These are phyloP conservation scores for Suillus ampliporus DNA, from an alignment of 768 basidiomycete genomes.

Conservation along the genomic window DNA sequence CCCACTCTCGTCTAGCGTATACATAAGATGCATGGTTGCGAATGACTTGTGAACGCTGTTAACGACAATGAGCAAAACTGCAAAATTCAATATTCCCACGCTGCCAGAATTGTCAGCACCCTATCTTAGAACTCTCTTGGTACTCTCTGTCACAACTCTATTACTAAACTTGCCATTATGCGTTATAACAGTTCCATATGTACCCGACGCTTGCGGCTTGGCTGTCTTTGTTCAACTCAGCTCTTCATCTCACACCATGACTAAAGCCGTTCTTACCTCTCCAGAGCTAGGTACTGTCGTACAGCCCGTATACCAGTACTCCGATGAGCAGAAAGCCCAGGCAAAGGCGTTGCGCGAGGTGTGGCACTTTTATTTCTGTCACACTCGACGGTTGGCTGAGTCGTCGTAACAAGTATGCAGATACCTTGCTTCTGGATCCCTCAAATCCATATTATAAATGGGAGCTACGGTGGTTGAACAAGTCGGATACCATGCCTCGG, in stretches of 20 bases:
- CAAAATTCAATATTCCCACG: conserved; percentile 15
- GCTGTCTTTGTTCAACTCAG: background rate
- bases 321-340: conserved; percentile 63
- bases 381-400: background rate
- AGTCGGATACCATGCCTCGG: conserved; percentile 65
- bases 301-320: conserved; percentile 62
- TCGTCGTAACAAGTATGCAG: conserved; percentile 58
- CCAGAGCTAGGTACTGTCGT: conserved; percentile 61
- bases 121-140: conserved; percentile 3
- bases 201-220: background rate
- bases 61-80: background rate
- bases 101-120: conserved; percentile 2
- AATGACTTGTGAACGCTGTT: conserved; percentile 2
- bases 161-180: background rate
- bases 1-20: conserved; percentile 76
- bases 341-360: conserved; percentile 70
- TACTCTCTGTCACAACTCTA: background rate
- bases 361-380: conserved; percentile 21
- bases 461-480: conserved; percentile 79
- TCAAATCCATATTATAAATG: conserved; percentile 76
- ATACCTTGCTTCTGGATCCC: conserved; percentile 64
- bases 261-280: conserved; percentile 52
- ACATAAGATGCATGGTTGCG: conserved; percentile 94
- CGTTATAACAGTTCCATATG: background rate
- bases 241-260: conserved; percentile 33